Evolutionary conservation across 176 grass and related monocot genomes (phyloP).

Genomic region (Bonia amplexicaulis): DNA sequence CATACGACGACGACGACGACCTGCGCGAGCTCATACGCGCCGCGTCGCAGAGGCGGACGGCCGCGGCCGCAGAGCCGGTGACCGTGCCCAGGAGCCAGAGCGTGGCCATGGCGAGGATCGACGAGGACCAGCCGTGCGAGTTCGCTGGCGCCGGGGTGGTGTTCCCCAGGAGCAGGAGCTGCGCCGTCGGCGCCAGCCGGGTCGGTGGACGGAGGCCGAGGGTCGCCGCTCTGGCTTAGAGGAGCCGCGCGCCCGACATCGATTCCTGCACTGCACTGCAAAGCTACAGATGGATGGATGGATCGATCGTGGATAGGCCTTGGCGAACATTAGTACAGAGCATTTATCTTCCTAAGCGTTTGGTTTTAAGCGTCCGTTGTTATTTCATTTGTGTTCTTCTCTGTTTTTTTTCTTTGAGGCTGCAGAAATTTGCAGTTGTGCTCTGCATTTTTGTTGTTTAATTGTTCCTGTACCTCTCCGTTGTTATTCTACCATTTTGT

Average conservation of each 20-base stretch:
- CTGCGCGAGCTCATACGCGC: conserved; percentile 69
- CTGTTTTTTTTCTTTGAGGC: not conserved
- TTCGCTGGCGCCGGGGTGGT: conserved; percentile 30
- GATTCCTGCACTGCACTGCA: not conserved
- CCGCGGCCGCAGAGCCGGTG: not conserved
- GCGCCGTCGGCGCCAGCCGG: not conserved
- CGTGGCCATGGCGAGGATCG: conserved; percentile 61
- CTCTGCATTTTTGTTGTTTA: not conserved
- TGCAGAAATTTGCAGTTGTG: not conserved
- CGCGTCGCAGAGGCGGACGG: conserved; percentile 38
- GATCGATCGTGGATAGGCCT: not conserved
- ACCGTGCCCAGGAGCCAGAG: conserved; percentile 48
- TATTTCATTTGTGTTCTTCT: not conserved
- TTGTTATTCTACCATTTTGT: not conserved
- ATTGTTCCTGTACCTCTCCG: not conserved
- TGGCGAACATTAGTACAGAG: not conserved
- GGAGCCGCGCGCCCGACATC: not conserved
- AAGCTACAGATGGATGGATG: not conserved
- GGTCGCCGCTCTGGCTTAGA: not conserved
- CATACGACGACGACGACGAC: conserved; percentile 32
- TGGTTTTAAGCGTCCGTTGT: too few species aligned
- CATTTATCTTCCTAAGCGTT: not conserved
- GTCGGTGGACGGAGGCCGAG: not conserved
- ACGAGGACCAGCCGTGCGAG: conserved; percentile 60
- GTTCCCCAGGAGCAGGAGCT: conserved; percentile 49